Base-by-base conservation (phyloP, 2,329 filamentous ascomycete species). In the Saccharata proteae region DNA sequence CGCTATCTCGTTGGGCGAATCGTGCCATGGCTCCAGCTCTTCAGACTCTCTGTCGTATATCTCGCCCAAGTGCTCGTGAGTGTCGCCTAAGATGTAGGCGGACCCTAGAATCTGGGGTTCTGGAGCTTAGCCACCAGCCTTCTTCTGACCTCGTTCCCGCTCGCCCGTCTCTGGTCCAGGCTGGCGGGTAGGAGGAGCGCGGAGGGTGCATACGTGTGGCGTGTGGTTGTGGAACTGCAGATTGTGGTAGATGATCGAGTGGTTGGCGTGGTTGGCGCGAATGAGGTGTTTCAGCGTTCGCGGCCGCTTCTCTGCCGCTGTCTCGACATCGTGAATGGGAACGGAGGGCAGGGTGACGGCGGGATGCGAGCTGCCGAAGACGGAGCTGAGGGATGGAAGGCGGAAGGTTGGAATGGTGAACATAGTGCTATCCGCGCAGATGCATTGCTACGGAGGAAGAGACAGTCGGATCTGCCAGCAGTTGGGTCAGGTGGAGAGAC, bases 201-300 rank as follows among this genome's bases (percentile, higher is more conserved):
- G 11, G 19, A 41, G 40, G 38, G 30, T 39, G 47, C 65, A 38
- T 57, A 74, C 69, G 57, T 93, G 85, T 22, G 83, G 69, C 44
- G 78, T 65, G 57, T 93, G 81, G 49, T 96, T 96, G 59, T 90
- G 74, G 46, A 77, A 90, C 39, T 70, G 63, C 4, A 80, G 62
- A 32, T 80, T 54, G 51, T 86, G 74, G 54, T 81, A 90, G 33
- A 93, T 59, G 42, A 96, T 77, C 18, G 84, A 74, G 57, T 93
- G 73, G 51, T 90, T 93, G 43, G 78, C 77, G 59, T 98, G 90
- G 53, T 96, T 96, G 31, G 86, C 78, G 55, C 81, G 83, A 38
- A 98, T 56, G 10, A 98, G 65, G 57, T 96, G 85, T 61, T 93
- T 94, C 39, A 98, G 66, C 13, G 82, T 82, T 38, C 88, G 69